Percentiles rank a stretch among this genome's conserved stretches.
Conservation (phyloP, 495 filamentous ascomycete genomes). For the Corynascus novoguineensis region DNA sequence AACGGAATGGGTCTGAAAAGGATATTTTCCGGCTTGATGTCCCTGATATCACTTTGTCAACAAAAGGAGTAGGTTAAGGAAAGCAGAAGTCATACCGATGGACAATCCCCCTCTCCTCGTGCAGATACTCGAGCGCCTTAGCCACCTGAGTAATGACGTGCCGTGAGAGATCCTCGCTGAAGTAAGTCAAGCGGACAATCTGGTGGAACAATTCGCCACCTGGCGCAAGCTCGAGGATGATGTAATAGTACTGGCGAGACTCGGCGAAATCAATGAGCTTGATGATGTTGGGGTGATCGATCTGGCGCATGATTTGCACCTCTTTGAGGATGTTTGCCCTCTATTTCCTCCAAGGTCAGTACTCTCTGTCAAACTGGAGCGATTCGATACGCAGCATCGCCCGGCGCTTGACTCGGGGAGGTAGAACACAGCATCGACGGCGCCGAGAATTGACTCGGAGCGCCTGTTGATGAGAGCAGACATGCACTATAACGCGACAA, state of each 20-base stretch:
- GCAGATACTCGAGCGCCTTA: constrained; percentile 86
- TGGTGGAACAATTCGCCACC: constrained; percentile 98
- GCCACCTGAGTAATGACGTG: constrained; percentile 95
- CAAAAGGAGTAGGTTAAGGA: not conserved
- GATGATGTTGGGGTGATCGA: constrained; percentile 93
- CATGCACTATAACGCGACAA: constrained; percentile 24
- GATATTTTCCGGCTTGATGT: constrained; percentile 98
- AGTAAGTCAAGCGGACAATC: constrained; percentile 96
- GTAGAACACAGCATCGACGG: not conserved
- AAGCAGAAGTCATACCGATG: constrained; percentile 65
- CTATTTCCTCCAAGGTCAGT: constrained; percentile 42
- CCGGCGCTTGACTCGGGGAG: constrained; percentile 20
- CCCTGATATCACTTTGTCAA: constrained; percentile 47
- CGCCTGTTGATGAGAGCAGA: constrained; percentile 2
- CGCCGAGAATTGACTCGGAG: not conserved
- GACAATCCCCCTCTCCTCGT: constrained; percentile 91
- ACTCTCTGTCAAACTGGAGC: not conserved
- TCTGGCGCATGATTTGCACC: constrained; percentile 95
- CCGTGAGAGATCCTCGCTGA: constrained; percentile 89
- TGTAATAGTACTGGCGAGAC: constrained; percentile 92
- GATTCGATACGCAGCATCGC: not conserved
- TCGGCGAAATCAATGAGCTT: constrained; percentile 91
- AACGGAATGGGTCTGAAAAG: constrained; percentile 84
- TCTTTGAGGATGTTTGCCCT: constrained; percentile 96
- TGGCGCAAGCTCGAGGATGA: constrained; percentile 89